Base-by-base conservation (phyloP, 2,329 filamentous ascomycete species). In the Periconia macrospinosa region DNA sequence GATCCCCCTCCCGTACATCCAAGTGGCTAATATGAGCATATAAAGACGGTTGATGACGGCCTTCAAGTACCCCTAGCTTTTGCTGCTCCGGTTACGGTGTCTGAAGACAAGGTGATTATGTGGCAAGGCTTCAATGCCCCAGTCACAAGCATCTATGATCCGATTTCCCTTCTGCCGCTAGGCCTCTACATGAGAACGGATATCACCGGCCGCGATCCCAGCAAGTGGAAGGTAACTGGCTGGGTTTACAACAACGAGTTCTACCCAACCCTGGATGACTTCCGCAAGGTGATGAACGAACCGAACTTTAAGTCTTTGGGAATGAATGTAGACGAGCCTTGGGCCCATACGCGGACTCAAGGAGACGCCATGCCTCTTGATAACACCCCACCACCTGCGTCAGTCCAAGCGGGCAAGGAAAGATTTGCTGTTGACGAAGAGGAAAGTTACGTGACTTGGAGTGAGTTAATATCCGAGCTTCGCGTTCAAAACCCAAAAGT, bases 231-330 rank as follows among this genome's bases (percentile, higher is more conserved):
- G 14, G 63, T 83, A 0, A 71, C 76, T 17, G 79, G 79, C 1
- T 85, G 82, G 80, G 77, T 81, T 15, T 85, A 83, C 61, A 79
- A 83, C 52, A 77, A 78, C 43, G 65, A 80, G n/a, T 80, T 80
- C 55, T 86, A 84, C 59, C 64, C 74, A 30, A 78, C 78, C 5
- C 79, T 78, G 1, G 73, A 81, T 17, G 75, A 73, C 3, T 80
- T 84, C 64, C 69, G 78, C 33, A 59, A 51, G 0, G 80, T 80
- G 1, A 79, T 76, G 59, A 75, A 68, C 51, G 67, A 67, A 19
- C 68, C 72, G 2, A 71, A 66, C 5, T 81, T 84, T 55, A 73
- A 76, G 45, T 82, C 80, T 60, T 71, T 80, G 19, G 71, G 70
- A 1, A 71, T 78, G 19, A 80, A 79, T 44, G 68, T 80, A 1